Conservation (phyloP, 164 flowering plant species). For the Sextonia rubra region DNA sequence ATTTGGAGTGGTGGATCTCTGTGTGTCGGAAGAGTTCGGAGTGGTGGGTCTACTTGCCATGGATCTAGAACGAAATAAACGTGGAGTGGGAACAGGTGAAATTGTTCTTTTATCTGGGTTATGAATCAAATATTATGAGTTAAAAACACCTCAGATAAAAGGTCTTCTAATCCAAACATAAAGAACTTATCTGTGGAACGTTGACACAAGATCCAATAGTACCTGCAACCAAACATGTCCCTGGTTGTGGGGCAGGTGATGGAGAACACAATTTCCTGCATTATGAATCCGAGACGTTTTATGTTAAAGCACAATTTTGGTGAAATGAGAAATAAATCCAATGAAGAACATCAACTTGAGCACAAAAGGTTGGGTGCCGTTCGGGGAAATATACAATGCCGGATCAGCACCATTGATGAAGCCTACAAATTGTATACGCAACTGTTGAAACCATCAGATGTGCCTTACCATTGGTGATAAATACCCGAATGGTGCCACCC, state of each 20-base stretch:
- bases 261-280: conserved; percentile 59
- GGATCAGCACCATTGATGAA: no score
- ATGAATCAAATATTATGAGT: conserved; percentile 2
- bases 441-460: no score
- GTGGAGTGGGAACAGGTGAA: conserved; percentile 48
- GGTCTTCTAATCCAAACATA: neutral
- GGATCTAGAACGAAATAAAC: conserved; percentile 71
- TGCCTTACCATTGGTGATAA: no score
- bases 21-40: conserved; percentile 32
- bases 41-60: conserved; percentile 37
- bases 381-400: no score
- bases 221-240: conserved; percentile 47
- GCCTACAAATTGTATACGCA: no score
- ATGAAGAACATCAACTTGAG: neutral
- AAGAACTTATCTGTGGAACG: neutral
- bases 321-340: neutral
- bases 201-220: conserved; percentile 16
- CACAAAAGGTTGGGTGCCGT: no score
- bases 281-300: neutral
- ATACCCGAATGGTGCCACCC: no score
- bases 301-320: neutral
- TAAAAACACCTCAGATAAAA: neutral
- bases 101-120: conserved; percentile 50
- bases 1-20: conserved; percentile 45
- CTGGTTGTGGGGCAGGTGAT: conserved; percentile 51